These are phyloP conservation scores for Cladosporium sp. DNA, from an alignment of 2,329 filamentous ascomycete genomes.

Conservation along the genomic window DNA sequence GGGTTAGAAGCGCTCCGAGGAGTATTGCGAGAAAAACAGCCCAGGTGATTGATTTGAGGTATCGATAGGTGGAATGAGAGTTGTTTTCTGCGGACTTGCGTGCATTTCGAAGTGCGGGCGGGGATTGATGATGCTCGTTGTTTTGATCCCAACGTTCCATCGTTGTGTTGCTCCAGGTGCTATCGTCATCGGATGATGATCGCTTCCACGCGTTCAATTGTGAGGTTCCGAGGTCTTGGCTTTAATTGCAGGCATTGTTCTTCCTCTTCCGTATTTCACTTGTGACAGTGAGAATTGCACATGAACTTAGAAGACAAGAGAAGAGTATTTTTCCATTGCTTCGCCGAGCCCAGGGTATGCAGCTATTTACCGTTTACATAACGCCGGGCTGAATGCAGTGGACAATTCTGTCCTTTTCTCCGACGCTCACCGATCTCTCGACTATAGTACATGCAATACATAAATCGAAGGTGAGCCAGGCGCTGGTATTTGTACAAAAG, in stretches of 20 bases:
- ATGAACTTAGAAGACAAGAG: conserved; percentile 5
- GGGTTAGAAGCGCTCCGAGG: no score
- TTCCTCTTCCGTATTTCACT: no score
- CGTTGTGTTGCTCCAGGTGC: no score
- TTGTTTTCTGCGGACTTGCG: no score
- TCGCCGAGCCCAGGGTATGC: conserved; percentile 9
- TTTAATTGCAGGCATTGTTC: no score
- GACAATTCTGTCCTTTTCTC: conserved; percentile 6
- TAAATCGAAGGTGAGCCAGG: conserved; percentile 4
- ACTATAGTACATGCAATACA: conserved; percentile 9
- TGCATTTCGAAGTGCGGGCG: no score
- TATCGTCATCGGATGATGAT: not conserved
- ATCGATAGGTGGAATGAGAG: no score
- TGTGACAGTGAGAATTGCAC: not conserved
- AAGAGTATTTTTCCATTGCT: conserved; percentile 10
- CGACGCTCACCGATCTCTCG: not conserved
- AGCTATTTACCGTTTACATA: conserved; percentile 8
- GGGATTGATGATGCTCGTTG: no score
- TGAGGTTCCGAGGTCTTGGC: no score
- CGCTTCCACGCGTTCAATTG: not conserved
- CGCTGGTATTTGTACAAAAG: conserved; percentile 8
- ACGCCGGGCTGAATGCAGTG: conserved; percentile 11
- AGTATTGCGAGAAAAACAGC: no score
- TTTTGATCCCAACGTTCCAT: no score
- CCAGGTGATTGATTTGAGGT: no score